Evolutionary conservation across 495 filamentous ascomycete genomes (phyloP).

Genomic region (Neurospora discreta): DNA sequence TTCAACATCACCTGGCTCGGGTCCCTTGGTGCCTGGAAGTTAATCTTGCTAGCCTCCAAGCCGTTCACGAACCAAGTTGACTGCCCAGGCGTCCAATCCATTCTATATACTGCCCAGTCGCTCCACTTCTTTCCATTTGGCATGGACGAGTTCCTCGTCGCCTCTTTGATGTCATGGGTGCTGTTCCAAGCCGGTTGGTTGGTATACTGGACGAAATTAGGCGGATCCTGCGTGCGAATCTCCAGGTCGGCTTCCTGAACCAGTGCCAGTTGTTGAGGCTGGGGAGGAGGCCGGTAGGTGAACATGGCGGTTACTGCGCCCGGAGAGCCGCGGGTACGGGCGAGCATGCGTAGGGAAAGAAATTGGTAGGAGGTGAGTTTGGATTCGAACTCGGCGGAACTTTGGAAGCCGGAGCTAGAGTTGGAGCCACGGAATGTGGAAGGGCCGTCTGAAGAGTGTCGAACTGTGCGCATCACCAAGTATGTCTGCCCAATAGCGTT

Average conservation of each 20-base stretch:
- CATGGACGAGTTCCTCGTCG: slow-evolving; percentile 35
- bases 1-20: slow-evolving; percentile 56
- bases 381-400: slow-evolving; percentile 55
- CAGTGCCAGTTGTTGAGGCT: slow-evolving; percentile 17
- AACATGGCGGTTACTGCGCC: slow-evolving; percentile 63
- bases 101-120: slow-evolving; percentile 55
- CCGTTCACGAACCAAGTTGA: slow-evolving; percentile 61
- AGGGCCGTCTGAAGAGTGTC: slow-evolving; percentile 21
- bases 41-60: slow-evolving; percentile 41
- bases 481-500: slow-evolving; percentile 32
- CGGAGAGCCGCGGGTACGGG: slow-evolving; percentile 36
- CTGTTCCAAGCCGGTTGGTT: slow-evolving; percentile 54
- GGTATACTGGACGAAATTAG: slow-evolving; percentile 50
- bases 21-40: slow-evolving; percentile 50
- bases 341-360: slow-evolving; percentile 50
- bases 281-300: slow-evolving; percentile 39
- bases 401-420: slow-evolving; percentile 33
- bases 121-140: slow-evolving; percentile 43
- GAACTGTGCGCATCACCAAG: slow-evolving; percentile 51
- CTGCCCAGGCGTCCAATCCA: slow-evolving; percentile 55
- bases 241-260: slow-evolving; percentile 72
- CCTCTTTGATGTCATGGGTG: slow-evolving; percentile 31
- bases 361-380: slow-evolving; percentile 43
- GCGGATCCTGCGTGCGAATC: slow-evolving; percentile 52
- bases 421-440: not conserved